Percentiles rank a stretch among this genome's conserved stretches.
phyloP scores from a whole-genome alignment of 2,329 filamentous ascomycete species.

The Pestalotiopsis sp. region DNA sequence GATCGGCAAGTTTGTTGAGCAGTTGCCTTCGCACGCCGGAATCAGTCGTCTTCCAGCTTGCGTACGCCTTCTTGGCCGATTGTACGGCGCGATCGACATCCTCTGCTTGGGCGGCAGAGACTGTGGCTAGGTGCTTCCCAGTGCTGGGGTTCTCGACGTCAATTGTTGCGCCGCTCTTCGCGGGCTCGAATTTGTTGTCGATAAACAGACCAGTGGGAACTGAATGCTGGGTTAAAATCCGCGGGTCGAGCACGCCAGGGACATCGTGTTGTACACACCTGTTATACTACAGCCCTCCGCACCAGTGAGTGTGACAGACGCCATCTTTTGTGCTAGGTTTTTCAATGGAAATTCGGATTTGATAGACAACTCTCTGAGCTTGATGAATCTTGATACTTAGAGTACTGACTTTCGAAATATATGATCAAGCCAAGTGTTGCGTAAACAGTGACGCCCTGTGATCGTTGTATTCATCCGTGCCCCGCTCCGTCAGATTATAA shows the following conservation, averaged over 20 bases:
- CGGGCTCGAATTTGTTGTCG: background rate
- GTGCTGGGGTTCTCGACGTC: constrained; percentile 7
- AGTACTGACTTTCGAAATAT: background rate
- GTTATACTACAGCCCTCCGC: background rate
- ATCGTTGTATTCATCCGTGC: too few species aligned
- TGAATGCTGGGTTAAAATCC: background rate
- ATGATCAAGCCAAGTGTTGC: background rate
- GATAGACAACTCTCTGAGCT: too few species aligned
- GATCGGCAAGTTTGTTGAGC: background rate
- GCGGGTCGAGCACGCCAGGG: background rate
- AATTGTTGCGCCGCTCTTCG: background rate
- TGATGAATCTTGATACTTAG: background rate
- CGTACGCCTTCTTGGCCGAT: background rate
- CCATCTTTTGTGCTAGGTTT: background rate
- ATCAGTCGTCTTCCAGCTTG: background rate
- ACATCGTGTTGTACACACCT: too few species aligned
- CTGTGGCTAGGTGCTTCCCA: background rate
- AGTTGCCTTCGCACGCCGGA: background rate
- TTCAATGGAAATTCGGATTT: background rate
- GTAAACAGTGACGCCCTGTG: background rate
- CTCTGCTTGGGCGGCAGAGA: background rate
- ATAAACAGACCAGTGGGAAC: constrained; percentile 6
- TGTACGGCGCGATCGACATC: constrained; percentile 5
- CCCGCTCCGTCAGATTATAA: background rate
- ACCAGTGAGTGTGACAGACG: background rate